Evolutionary conservation across 331 rosid species (phyloP), one percentile per base, ranked within the genome.

Genomic region (Malus hybrid): DNA sequence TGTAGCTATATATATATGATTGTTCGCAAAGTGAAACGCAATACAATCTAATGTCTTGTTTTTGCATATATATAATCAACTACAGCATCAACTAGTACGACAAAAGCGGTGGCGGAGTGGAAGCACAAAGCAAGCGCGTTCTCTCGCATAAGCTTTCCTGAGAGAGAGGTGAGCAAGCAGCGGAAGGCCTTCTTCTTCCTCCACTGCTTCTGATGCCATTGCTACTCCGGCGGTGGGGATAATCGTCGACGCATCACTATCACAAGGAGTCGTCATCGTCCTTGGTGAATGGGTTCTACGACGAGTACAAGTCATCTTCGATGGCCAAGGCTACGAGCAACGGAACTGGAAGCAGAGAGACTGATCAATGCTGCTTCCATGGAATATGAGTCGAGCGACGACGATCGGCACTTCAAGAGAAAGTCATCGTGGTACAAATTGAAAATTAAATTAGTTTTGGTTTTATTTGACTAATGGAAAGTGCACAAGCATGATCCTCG

Each of bases 381-480:
- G 29, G 97, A 91, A 42, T 86, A 90, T 10, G 98, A 91, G 42
- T 91, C 96, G 0, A 94, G 97, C 42, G 98, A 94, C 16, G 98
- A 94, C 1, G 98, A 94, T 57, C 77, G 98, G 71, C 98, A 94
- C 81, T 94, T 94, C 76, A 95, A 95, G 76, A 86, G 97, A 78
- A 86, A 93, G 87, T 95, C 96, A 8, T 85, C 97, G 0, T 73
- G 97, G 83, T 89, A 90, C 5, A 93, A 90, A 24, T 24, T 24
- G 24, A 24, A 24, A 24, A 24, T 24, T 24, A 24, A 24, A 24
- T 24, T 24, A 24, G 24, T 24, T 24, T 24, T 24, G 24, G 24
- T 24, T 24, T 24, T 24, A 24, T 24, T 24, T 24, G 24, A 24
- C 24, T 24, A 24, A 24, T 24, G 24, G 24, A 24, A 24, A 24